Base-by-base conservation (phyloP, 1,284 basidiomycete genomes). In the Malassezia sp. region DNA sequence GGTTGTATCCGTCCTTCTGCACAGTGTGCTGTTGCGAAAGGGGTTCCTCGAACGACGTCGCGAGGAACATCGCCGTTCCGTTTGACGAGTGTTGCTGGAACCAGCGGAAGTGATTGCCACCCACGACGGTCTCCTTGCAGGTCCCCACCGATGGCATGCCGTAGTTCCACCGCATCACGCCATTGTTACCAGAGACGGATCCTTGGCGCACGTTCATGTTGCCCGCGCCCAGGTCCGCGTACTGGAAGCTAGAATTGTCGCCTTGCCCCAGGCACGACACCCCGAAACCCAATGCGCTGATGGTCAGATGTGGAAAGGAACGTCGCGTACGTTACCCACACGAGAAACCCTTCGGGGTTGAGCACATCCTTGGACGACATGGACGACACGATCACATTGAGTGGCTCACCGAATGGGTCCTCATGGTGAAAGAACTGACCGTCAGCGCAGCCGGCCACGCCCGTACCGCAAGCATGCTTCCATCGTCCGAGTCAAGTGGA, bases 31-130 rank as follows among this genome's bases (percentile, higher is more conserved):
- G 46, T 15, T 59, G 14, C 4, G 49, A 52, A 9, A 46, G 56
- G 7, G 53, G 42, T 23, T 60, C 50, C 31, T 70, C 64, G 40
- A 52, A 45, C 2, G 59, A 63, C 2, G 54, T 63, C 36, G 85
- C 88, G 73, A 93, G 74, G 68, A 95, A 95, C 47, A 84, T 76
- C 6, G 88, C 87, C 3, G 74, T 71, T 0, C 82, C 83, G 14
- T 35, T 23, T 3, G 9, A 14, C 17, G 41, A 26, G 50, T 83
- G 75, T 71, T 93, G 88, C 1, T 77, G 70, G 84, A 85, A 96
- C 71, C 89, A 90, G 21, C 90, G 79, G 68, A 90, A 80, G 66
- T 96, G 90, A 60, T 84, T 79, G 5, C 90, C 90, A 10, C 90
- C 90, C 52, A 84, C 62, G 38, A 93, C 77, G 2, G 85, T 84